Base-by-base conservation (phyloP, 164 flowering plant genomes). In the Protea cynaroides region DNA sequence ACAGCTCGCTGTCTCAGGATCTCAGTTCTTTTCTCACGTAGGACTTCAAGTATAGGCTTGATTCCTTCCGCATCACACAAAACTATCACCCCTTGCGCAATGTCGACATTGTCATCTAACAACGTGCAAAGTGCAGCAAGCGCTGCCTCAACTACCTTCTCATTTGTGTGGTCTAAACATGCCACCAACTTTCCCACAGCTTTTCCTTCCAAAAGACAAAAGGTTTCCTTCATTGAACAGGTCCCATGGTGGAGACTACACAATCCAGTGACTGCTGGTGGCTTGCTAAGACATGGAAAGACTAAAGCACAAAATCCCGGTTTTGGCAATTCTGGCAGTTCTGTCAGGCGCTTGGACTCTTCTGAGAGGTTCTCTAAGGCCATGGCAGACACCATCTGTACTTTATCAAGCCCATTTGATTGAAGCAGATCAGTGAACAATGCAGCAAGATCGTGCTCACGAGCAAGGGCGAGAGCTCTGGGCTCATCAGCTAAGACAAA, bases 371-470 rank as follows among this genome's bases (percentile, higher is more conserved):
- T 94, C 75, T 86, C 92, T 71, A 94, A 70, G 18, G 97, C 97
- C 71, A 72, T 61, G n/a, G 99, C 96, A 25, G 99, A 86, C 63
- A 77, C 82, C 86, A 84, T 81, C 76, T 89, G 99, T n/a, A 94
- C 92, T 66, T 88, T 86, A 73, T 92, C 96, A 12, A 84, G 88
- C 36, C 94, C 96, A 64, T 86, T 89, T 49, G 83, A 54, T 68
- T 86, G 96, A 65, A 94, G 86, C 64, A 88, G 74, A 3, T 89
- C 96, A 24, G 78, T 74, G 73, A 94, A 94, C 40, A 88, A 49
- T 0, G 84, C 76, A 36, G 93, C 86, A 57, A 94, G 76, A 71
- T 83, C 75, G 67, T 83, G 72, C 59, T 85, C 81, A 24, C 84
- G 92, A 24, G 88, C 88, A 22, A 94, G 74, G 8, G 67, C 59